phyloP scores from a whole-genome alignment of 805 yeast species.

The Kregervanrija fluxuum region DNA sequence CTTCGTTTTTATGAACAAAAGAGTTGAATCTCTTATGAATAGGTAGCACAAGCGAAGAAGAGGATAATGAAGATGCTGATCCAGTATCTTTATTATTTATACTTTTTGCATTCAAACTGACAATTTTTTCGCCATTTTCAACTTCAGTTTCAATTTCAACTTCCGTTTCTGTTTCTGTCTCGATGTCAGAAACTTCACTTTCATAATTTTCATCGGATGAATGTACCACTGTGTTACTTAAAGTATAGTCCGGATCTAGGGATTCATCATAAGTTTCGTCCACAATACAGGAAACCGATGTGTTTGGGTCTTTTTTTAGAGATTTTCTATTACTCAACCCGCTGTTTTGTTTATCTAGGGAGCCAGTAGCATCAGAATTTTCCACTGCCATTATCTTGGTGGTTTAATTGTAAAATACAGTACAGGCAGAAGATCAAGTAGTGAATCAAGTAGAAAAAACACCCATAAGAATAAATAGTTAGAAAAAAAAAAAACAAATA shows the following conservation, averaged over 20 bases:
- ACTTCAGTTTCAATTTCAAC: neutral
- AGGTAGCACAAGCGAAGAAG: constrained; percentile 3
- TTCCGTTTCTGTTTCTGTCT: constrained; percentile 1
- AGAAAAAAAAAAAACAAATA: too few species aligned
- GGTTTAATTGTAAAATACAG: too few species aligned
- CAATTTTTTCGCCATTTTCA: neutral
- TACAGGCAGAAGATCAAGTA: too few species aligned
- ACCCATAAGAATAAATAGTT: too few species aligned
- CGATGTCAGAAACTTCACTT: constrained; percentile 5
- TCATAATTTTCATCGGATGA: constrained; percentile 1
- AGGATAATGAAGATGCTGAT: neutral
- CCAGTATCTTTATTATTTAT: neutral
- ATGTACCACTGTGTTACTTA: constrained; percentile 5
- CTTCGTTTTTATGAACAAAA: constrained; percentile 58
- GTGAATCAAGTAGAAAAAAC: too few species aligned
- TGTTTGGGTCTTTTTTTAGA: too few species aligned
- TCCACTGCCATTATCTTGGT: too few species aligned
- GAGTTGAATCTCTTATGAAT: constrained; percentile 25
- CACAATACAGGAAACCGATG: neutral
- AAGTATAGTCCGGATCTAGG: constrained; percentile 22
- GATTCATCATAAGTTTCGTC: constrained; percentile 22
- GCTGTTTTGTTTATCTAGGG: neutral
- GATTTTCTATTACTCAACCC: too few species aligned
- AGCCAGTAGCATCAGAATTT: neutral
- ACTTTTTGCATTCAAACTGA: neutral